A percentile compares a stretch with the other conserved stretches of the same genome.
Conservation (phyloP, 306 rosid species). For the Trichosanthes cucumerina region DNA sequence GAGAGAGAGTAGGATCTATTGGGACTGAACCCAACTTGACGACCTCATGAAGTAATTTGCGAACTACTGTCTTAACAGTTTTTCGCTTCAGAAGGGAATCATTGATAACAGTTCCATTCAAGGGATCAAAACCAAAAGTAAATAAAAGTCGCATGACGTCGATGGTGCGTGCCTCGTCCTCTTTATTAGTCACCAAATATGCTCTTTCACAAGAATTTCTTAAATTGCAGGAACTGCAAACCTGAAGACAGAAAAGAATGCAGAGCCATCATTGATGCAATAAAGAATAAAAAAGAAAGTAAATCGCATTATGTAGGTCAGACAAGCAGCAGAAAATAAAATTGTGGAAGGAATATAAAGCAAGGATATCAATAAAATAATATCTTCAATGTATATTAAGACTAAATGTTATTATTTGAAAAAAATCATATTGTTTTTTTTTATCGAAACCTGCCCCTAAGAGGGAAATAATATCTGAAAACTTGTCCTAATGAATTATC, state of each 20-base stretch:
- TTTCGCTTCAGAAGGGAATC: conserved; percentile 65
- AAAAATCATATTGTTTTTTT: background rate
- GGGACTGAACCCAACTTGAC: conserved; percentile 93
- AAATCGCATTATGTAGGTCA: background rate
- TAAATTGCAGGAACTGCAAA: conserved; percentile 98
- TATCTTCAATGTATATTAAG: background rate
- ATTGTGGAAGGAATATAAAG: background rate
- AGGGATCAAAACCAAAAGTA: conserved; percentile 70
- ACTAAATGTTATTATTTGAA: background rate
- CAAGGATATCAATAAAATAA: background rate
- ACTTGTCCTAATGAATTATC: background rate
- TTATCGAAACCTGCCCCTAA: no score
- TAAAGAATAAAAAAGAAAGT: background rate
- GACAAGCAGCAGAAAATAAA: background rate
- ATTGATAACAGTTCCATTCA: conserved; percentile 42
- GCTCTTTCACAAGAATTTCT: conserved; percentile 83
- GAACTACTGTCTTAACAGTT: conserved; percentile 67
- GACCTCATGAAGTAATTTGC: conserved; percentile 85
- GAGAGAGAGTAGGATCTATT: conserved; percentile 85
- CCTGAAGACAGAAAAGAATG: conserved; percentile 38
- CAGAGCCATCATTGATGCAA: background rate
- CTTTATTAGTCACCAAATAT: conserved; percentile 72
- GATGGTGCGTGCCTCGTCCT: conserved; percentile 79
- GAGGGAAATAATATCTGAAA: background rate
- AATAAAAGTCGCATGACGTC: conserved; percentile 80